Conservation (phyloP, 1,284 basidiomycete genomes). For the Cryptococcus sp. region DNA sequence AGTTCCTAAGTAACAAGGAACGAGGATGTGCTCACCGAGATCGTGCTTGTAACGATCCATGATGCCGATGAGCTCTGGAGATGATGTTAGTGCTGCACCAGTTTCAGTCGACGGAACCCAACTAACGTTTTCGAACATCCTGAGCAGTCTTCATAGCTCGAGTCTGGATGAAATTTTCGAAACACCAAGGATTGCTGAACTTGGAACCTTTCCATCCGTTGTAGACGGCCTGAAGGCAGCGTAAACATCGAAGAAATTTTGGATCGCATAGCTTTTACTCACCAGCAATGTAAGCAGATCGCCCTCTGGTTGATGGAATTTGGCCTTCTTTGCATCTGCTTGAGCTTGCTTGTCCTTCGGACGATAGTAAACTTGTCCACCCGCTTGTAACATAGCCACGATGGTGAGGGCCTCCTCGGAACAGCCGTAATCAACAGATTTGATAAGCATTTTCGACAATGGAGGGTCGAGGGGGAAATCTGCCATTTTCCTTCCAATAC, state of each 20-base stretch:
- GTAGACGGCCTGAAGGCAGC: conserved; percentile 69
- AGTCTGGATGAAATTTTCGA: conserved; percentile 96
- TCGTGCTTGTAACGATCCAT: conserved; percentile 99
- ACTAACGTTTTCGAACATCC: conserved; percentile 82
- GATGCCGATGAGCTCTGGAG: conserved; percentile 79
- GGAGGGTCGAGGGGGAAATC: conserved; percentile 98
- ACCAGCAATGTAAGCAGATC: conserved; percentile 87
- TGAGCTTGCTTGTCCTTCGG: conserved; percentile 99
- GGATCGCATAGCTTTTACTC: conserved; percentile 10
- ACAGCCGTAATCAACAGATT: conserved; percentile 94
- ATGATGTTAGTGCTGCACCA: background rate
- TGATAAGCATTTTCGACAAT: conserved; percentile 96
- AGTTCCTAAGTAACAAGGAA: background rate
- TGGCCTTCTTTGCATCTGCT: conserved; percentile 98
- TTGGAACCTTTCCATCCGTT: conserved; percentile 97
- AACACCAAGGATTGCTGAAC: conserved; percentile 96
- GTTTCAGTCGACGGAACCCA: no score
- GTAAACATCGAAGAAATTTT: background rate
- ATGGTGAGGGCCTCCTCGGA: conserved; percentile 97
- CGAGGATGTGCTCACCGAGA: conserved; percentile 55
- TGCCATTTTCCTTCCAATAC: conserved; percentile 96
- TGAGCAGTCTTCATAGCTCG: conserved; percentile 96
- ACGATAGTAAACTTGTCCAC: conserved; percentile 94
- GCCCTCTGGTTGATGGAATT: conserved; percentile 97
- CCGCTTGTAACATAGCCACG: conserved; percentile 90